These are phyloP conservation scores for Euptelea pleiosperma DNA, from an alignment of 164 flowering plant species.

Conservation along the genomic window DNA sequence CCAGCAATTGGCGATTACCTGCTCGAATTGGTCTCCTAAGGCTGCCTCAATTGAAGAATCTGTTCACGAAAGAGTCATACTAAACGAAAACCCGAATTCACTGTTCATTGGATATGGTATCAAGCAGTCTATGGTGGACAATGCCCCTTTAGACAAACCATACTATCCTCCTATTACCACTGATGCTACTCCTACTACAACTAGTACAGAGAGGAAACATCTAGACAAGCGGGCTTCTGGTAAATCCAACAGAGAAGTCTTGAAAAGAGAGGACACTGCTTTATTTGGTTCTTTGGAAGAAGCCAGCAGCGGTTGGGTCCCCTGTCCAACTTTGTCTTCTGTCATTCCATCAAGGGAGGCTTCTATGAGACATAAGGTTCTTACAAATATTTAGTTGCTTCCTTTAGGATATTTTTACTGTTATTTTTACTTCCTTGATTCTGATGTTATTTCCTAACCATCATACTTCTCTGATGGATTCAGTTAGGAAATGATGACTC, in stretches of 20 bases:
- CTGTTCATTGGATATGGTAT: constrained; percentile 15
- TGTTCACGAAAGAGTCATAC: constrained; percentile 18
- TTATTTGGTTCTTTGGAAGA: constrained; percentile 27
- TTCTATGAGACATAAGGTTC: constrained; percentile 41
- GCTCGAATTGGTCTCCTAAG: constrained; percentile 31
- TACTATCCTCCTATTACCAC: constrained; percentile 16
- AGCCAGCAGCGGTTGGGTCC: constrained; percentile 16
- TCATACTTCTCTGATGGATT: constrained; percentile 15
- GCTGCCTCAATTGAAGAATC: constrained; percentile 29
- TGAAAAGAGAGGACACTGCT: constrained; percentile 27
- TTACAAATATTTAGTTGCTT: background rate
- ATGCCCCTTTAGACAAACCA: no score
- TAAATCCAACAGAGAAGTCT: constrained; percentile 27
- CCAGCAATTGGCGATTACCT: constrained; percentile 35
- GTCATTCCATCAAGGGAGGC: constrained; percentile 22
- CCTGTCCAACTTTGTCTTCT: constrained; percentile 14
- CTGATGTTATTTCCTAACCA: constrained; percentile 5
- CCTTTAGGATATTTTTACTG: background rate
- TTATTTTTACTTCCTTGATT: background rate
- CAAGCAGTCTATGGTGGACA: constrained; percentile 23
- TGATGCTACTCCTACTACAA: constrained; percentile 12
- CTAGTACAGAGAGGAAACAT: no score
- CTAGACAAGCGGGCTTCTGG: no score
- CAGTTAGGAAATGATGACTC: constrained; percentile 32
- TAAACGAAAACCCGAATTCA: constrained; percentile 18